Percentiles rank a stretch among this genome's conserved stretches.
Conservation (phyloP, 148 eudicot species). For the Fagopyrum esculentum region DNA sequence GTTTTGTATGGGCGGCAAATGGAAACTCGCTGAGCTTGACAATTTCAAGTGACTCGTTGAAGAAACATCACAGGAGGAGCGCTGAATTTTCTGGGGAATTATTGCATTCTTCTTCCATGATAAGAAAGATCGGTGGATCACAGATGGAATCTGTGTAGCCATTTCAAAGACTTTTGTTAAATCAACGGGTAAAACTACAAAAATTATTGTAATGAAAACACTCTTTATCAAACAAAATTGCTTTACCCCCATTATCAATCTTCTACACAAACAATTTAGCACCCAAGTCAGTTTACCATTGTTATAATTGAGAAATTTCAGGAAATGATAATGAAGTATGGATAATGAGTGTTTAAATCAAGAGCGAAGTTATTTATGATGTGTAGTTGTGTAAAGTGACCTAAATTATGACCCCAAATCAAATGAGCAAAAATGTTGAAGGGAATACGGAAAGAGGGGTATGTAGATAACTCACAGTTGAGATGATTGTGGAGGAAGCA, state of each 20-base stretch:
- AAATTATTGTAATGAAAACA: background rate
- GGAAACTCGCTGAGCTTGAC: slow-evolving; percentile 27
- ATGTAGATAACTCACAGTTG: slow-evolving; percentile 39
- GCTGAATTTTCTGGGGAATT: slow-evolving; percentile 16
- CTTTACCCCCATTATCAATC: background rate
- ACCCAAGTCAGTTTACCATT: background rate
- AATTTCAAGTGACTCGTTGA: slow-evolving; percentile 5
- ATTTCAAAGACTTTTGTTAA: background rate
- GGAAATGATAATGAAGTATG: background rate
- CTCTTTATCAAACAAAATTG: background rate
- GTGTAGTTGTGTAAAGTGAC: background rate
- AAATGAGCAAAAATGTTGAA: background rate
- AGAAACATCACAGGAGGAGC: slow-evolving; percentile 10
- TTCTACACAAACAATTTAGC: background rate
- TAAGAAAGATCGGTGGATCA: slow-evolving; percentile 39
- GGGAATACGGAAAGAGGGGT: slow-evolving; percentile 4
- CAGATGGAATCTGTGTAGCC: slow-evolving; percentile 44
- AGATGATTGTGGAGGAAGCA: slow-evolving; percentile 38
- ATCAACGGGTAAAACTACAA: background rate
- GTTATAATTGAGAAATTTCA: background rate
- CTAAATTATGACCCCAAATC: background rate
- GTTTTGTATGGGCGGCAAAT: slow-evolving; percentile 17
- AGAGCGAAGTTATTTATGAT: background rate
- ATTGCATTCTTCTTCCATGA: slow-evolving; percentile 36
- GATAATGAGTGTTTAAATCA: background rate